Evolutionary conservation across 495 filamentous ascomycete species (phyloP).

Genomic region (Lophium mytilinum): DNA sequence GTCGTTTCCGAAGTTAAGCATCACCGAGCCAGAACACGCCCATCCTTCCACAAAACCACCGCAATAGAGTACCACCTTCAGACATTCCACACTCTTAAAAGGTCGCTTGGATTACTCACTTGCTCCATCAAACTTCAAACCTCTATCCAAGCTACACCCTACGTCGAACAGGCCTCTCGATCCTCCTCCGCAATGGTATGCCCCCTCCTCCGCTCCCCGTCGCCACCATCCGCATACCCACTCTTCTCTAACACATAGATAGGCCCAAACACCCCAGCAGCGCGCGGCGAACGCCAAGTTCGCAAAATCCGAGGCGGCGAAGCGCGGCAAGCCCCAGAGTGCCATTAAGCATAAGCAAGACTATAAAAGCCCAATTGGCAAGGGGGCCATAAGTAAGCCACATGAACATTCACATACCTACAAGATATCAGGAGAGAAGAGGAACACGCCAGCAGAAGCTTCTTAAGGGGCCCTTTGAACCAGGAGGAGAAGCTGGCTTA

Average conservation of each 20-base stretch:
- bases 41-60: no score
- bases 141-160: no score
- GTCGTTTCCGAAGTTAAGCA: no score
- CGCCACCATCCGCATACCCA: not conserved
- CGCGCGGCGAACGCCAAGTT: slow-evolving; percentile 81
- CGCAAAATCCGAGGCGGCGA: slow-evolving; percentile 66
- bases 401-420: slow-evolving; percentile 12
- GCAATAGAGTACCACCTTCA: no score
- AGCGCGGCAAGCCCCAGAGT: slow-evolving; percentile 71
- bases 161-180: not conserved
- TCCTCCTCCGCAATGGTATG: slow-evolving; percentile 1
- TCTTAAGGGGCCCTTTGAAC: not conserved
- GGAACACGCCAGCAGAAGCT: not conserved
- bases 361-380: slow-evolving; percentile 71
- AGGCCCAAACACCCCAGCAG: slow-evolving; percentile 95
- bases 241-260: not conserved
- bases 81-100: no score
- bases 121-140: no score
- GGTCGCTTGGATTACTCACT: no score
- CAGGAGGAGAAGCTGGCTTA: no score
- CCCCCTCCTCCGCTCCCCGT: not conserved
- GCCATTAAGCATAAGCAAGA: slow-evolving; percentile 58
- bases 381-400: slow-evolving; percentile 71
- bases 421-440: not conserved
- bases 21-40: no score